Percentiles rank a stretch among this genome's conserved stretches.
These are phyloP conservation scores for Fusarium illudens DNA, from an alignment of 2,329 filamentous ascomycete species.

Conservation along the genomic window DNA sequence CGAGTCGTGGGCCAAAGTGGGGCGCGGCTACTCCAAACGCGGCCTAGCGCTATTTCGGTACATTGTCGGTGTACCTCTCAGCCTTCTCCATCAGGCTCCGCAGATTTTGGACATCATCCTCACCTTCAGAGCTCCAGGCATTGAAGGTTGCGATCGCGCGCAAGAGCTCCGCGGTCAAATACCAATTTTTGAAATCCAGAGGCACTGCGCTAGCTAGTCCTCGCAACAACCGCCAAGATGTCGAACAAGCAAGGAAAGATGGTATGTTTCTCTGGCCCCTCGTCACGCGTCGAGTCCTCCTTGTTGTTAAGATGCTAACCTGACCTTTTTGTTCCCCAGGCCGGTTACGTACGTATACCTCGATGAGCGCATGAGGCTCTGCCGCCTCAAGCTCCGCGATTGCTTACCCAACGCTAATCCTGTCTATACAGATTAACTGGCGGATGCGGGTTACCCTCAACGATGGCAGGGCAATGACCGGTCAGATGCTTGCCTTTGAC, in stretches of 20 bases:
- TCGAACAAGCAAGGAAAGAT: slow-evolving; percentile 96
- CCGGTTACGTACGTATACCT: slow-evolving; percentile 71
- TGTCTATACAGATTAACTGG: slow-evolving; percentile 84
- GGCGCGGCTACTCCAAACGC: not conserved
- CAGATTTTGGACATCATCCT: slow-evolving; percentile 56
- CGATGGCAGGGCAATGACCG: slow-evolving; percentile 95
- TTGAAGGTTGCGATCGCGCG: slow-evolving; percentile 52
- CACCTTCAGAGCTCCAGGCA: slow-evolving; percentile 55
- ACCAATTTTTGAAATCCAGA: slow-evolving; percentile 55
- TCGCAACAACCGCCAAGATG: slow-evolving; percentile 45
- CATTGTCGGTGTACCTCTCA: slow-evolving; percentile 47
- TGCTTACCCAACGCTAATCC: slow-evolving; percentile 19
- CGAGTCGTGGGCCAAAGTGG: slow-evolving; percentile 40
- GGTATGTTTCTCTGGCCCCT: slow-evolving; percentile 68
- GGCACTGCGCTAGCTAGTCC: slow-evolving; percentile 45
- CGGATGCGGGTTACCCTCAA: slow-evolving; percentile 97
- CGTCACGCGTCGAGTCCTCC: slow-evolving; percentile 43
- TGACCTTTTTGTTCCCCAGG: slow-evolving; percentile 61
- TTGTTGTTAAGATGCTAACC: slow-evolving; percentile 68
- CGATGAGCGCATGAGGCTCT: slow-evolving; percentile 11
- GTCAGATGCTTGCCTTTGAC: slow-evolving; percentile 98
- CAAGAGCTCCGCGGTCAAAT: slow-evolving; percentile 49
- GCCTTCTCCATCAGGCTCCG: slow-evolving; percentile 55
- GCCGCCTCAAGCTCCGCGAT: not conserved
- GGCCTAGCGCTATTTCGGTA: slow-evolving; percentile 44